Base-by-base conservation (phyloP, 2,329 filamentous ascomycete species). In the Lachnellula occidentalis region DNA sequence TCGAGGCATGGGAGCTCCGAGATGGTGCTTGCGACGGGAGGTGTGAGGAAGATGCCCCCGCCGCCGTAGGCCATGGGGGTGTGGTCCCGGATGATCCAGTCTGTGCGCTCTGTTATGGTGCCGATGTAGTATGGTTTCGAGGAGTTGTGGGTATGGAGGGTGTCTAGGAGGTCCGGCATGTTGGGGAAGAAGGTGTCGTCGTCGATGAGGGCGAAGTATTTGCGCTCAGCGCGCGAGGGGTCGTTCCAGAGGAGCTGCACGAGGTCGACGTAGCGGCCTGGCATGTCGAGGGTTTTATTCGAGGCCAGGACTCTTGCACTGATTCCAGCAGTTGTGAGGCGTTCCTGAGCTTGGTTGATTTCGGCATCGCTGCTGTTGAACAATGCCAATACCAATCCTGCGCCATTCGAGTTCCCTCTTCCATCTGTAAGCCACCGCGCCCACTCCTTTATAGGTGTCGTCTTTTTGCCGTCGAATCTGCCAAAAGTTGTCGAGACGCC, bases 401-500 rank as follows among this genome's bases (percentile, higher is more conserved):
- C 80, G 27, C 80, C 79, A 60, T 83, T 83, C 24, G 78, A 78
- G 52, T 72, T 67, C 37, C 80, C 79, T 51, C 75, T 74, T 58
- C 77, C 75, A 64, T 83, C 78, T 2, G 80, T 83, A 48, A 83
- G 72, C 80, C 80, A 83, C 66, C 78, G 78, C 3, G 74, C 73
- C 79, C 80, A 83, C 64, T 83, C 80, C 59, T 80, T 77, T 45
- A 82, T 73, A 0, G 79, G 77, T 46, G 73, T 78, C 1, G 76
- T 80, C 50, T 72, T 71, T 1, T 74, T 68, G 55, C 78, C 75
- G 65, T 71, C 77, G 66, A 83, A 80, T 43, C 79, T 73, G 60
- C 77, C 72, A 68, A 78, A 82, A 0, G 79, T 82, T 5, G 80
- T 83, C 0, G 80, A 82, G 4, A 81, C 78, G 45, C 79, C 80